Conservation (phyloP, 2,329 filamentous ascomycete species). For the Akanthomyces uredinophilus region DNA sequence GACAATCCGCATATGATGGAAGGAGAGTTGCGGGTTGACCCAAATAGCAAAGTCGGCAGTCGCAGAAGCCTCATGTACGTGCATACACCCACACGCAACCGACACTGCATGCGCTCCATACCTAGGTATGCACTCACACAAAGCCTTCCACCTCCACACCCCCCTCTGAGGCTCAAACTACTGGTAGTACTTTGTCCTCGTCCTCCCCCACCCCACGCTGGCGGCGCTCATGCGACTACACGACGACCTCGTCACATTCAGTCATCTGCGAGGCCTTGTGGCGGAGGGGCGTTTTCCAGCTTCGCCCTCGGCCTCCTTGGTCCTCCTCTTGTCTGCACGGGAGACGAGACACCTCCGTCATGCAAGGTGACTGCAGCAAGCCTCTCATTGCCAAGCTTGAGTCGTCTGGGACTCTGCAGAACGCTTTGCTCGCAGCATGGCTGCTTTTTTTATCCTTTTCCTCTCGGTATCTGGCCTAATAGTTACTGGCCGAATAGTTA, state of each 20-base stretch:
- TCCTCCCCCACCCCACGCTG: neutral
- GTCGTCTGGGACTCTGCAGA: too few relatives aligned
- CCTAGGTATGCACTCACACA: neutral
- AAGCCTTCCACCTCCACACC: neutral
- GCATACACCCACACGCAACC: neutral
- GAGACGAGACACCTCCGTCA: neutral
- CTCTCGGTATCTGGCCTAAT: neutral
- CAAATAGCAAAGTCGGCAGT: neutral
- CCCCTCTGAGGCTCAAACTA: neutral
- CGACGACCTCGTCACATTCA: neutral
- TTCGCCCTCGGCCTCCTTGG: neutral
- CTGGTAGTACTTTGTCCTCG: neutral
- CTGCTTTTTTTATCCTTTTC: neutral
- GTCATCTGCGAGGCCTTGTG: neutral
- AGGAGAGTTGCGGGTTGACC: too few relatives aligned
- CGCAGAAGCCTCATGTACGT: neutral
- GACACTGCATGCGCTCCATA: neutral
- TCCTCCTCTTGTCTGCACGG: neutral
- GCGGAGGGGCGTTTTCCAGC: neutral
- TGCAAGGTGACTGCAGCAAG: conserved; percentile 3
- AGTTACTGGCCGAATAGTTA: too few relatives aligned
- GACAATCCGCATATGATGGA: too few relatives aligned
- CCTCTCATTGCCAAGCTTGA: neutral
- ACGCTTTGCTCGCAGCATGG: too few relatives aligned
- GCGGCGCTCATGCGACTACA: neutral